Percentiles rank a stretch among this genome's conserved stretches.
These are phyloP conservation scores for Fusarium concolor DNA, from an alignment of 2,329 filamentous ascomycete species.

Conservation along the genomic window DNA sequence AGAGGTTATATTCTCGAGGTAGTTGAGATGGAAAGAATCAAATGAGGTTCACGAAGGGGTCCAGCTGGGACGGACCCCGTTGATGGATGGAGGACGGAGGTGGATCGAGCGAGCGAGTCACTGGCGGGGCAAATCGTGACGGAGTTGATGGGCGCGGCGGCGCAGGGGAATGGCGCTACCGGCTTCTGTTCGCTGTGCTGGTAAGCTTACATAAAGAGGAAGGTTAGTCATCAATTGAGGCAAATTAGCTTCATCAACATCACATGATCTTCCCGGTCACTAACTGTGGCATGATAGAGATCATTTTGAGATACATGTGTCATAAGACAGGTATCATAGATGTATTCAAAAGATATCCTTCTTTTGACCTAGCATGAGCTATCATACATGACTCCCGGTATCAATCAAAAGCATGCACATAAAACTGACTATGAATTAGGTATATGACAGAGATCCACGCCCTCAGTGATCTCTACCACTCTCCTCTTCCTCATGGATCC, in stretches of 20 bases:
- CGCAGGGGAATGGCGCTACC: conserved; percentile 34
- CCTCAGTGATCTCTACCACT: conserved; percentile 47
- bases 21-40: conserved; percentile 27
- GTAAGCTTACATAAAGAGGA: conserved; percentile 7
- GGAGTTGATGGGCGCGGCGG: conserved; percentile 38
- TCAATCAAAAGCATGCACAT: conserved; percentile 41
- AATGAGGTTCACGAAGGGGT: conserved; percentile 46
- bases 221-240: conserved; percentile 36
- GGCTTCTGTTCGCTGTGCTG: not conserved
- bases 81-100: conserved; percentile 47
- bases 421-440: conserved; percentile 52
- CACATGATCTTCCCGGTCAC: conserved; percentile 9
- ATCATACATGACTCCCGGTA: conserved; percentile 43
- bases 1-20: conserved; percentile 8
- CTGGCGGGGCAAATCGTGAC: conserved; percentile 54
- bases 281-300: not conserved
- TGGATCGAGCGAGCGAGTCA: conserved; percentile 49
- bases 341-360: conserved; percentile 31
- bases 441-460: conserved; percentile 51
- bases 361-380: conserved; percentile 32
- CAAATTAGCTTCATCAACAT: not conserved
- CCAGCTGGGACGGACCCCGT: conserved; percentile 53
- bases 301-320: not conserved
- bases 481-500: conserved; percentile 49
- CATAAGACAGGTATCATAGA: not conserved